Base-by-base conservation (phyloP, 225 moss, liverwort and hornwort species). In the Climacium dendroides region DNA sequence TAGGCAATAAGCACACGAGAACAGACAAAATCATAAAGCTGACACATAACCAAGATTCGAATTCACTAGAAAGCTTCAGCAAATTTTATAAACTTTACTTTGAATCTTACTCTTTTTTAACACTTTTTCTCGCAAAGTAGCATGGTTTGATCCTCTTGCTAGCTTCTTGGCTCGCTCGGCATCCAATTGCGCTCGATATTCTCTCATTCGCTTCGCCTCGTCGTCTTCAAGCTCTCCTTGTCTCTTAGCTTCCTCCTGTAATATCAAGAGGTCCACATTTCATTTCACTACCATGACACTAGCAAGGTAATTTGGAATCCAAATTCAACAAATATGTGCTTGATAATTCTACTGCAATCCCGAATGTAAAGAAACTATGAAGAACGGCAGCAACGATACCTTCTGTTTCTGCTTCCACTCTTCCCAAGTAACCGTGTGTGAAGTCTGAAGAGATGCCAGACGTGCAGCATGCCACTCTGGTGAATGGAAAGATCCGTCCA, bases 401-500 rank as follows among this genome's bases (percentile, higher is more conserved):
- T 99, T 97, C 83, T 97, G 99, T 90, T 99, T 99, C 90, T 99
- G 99, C 90, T 99, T 99, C 97, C 97, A 99, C 85, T 99, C 99
- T 92, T 99, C 99, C 99, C 99, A 99, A 39, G 99, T 99, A 78
- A 99, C 99, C 19, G 99, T 99, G 87, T 99, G 99, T 57, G 99
- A 99, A 80, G 99, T 99, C 86, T 99, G 99, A 89, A 99, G 96
- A 85, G 97, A 97, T 87, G 99, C 99, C 91, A 99, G 92, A 87
- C 99, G 99, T 95, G 99, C 99, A 91, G 99, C 99, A 97, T 99
- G 99, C 99, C 99, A 99, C 99, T 99, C 99, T 99, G 99, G 99
- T 96, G 99, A 99, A 99, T 99, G 99, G 95, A 99, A 99, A 95
- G 99, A 99, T 99, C 99, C 99, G 97, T 99, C 99, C 99, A 99